These are phyloP conservation scores for Umbilicaria muhlenbergii DNA, from an alignment of 495 filamentous ascomycete species.

Conservation along the genomic window DNA sequence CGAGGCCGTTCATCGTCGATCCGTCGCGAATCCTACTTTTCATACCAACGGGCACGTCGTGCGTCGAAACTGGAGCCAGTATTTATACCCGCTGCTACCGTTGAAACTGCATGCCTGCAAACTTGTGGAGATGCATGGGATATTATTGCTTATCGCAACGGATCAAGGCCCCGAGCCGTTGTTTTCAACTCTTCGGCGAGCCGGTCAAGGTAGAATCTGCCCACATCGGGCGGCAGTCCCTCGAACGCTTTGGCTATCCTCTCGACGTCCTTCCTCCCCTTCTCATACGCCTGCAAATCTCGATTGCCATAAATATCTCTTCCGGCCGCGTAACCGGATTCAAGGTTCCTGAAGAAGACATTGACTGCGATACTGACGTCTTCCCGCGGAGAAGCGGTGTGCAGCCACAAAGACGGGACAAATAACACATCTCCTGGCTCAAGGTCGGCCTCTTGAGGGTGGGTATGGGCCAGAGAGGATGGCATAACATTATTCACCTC, in stretches of 20 bases:
- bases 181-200: conserved; percentile 53
- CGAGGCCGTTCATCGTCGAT: no score
- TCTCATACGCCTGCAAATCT: conserved; percentile 73
- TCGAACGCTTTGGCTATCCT: conserved; percentile 53
- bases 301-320: conserved; percentile 80
- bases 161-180: conserved; percentile 6
- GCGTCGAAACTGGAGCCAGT: no score
- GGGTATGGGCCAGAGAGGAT: conserved; percentile 34
- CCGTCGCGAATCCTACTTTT: no score
- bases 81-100: no score
- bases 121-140: no score
- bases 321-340: conserved; percentile 53
- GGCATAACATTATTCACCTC: conserved; percentile 17
- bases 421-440: conserved; percentile 61
- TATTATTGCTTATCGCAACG: no score
- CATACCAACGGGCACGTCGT: no score
- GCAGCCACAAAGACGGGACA: conserved; percentile 69
- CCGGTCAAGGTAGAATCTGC: conserved; percentile 59
- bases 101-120: no score
- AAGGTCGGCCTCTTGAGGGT: conserved; percentile 51
- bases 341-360: conserved; percentile 65
- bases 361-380: conserved; percentile 63
- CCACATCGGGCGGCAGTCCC: conserved; percentile 46
- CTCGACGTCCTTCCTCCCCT: conserved; percentile 53
- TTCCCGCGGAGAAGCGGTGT: conserved; percentile 48